Conservation (phyloP, 768 basidiomycete species). For the Mycena amicta region DNA sequence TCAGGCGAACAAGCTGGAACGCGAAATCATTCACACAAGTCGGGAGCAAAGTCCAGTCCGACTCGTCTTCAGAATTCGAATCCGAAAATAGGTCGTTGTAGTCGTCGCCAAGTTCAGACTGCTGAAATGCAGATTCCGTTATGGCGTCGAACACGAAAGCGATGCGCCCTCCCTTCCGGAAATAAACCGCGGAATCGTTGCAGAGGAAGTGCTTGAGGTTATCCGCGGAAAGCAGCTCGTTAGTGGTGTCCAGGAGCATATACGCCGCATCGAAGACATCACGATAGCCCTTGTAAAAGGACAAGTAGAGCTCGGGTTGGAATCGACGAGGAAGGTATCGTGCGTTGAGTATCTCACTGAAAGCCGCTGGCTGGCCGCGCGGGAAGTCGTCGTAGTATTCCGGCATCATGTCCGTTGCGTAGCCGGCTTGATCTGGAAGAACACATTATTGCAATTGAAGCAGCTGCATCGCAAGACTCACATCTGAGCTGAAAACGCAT, state of each 20-base stretch:
- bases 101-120: conserved; percentile 30
- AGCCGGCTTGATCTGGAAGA: conserved; percentile 3
- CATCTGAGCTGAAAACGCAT: conserved; percentile 20
- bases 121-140: conserved; percentile 27
- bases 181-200: conserved; percentile 15
- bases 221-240: conserved; percentile 2
- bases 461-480: neutral
- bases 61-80: conserved; percentile 25
- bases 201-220: conserved; percentile 2
- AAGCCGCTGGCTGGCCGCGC: conserved; percentile 1
- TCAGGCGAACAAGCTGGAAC: conserved; percentile 30
- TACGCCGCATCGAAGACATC: conserved; percentile 26
- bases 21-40: conserved; percentile 33
- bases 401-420: conserved; percentile 18
- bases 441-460: neutral
- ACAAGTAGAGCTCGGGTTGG: conserved; percentile 16
- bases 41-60: conserved; percentile 11
- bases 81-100: too few relatives aligned
- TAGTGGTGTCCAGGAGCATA: conserved; percentile 15
- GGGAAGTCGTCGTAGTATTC: conserved; percentile 6
- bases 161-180: conserved; percentile 29
- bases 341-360: conserved; percentile 2
- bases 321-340: conserved; percentile 12
- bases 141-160: conserved; percentile 33
- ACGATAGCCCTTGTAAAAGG: conserved; percentile 32